These are phyloP conservation scores for Vanilla planifolia DNA, from an alignment of 106 monocot genomes.

Conservation along the genomic window DNA sequence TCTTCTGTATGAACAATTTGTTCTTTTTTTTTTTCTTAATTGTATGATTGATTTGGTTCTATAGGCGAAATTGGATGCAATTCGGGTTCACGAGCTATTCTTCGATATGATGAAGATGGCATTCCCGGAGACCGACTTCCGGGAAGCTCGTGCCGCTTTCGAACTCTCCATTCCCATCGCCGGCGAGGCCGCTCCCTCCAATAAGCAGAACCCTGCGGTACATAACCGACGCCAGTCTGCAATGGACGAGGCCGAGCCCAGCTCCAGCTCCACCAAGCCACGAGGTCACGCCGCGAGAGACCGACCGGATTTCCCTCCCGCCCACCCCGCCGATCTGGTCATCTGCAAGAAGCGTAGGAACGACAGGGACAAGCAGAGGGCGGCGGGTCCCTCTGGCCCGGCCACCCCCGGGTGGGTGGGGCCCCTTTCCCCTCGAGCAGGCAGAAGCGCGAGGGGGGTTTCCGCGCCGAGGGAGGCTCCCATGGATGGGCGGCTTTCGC, in stretches of 20 bases:
- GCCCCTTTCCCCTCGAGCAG: conserved; percentile 12
- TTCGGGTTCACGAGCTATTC: conserved; percentile 48
- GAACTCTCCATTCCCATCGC: conserved; percentile 10
- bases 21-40: too few species aligned
- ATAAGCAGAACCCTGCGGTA: conserved; percentile 8
- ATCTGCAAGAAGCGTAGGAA: conserved; percentile 95
- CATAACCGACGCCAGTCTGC: conserved; percentile 28
- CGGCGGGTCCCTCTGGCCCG: conserved; percentile 31
- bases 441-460: conserved; percentile 22
- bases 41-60: too few species aligned
- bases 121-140: conserved; percentile 56
- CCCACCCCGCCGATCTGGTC: conserved; percentile 81
- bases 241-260: conserved; percentile 9
- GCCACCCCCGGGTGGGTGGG: conserved; percentile 22
- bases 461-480: conserved; percentile 29
- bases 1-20: too few species aligned
- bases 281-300: not conserved
- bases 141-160: conserved; percentile 22
- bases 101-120: conserved; percentile 58
- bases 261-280: conserved; percentile 3
- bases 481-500: conserved; percentile 11
- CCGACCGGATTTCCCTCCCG: not conserved
- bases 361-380: conserved; percentile 69
- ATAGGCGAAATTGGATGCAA: conserved; percentile 50
- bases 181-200: conserved; percentile 12